phyloP scores from a whole-genome alignment of 1,139 yeast species.

The Insectozyma bohioensis region DNA sequence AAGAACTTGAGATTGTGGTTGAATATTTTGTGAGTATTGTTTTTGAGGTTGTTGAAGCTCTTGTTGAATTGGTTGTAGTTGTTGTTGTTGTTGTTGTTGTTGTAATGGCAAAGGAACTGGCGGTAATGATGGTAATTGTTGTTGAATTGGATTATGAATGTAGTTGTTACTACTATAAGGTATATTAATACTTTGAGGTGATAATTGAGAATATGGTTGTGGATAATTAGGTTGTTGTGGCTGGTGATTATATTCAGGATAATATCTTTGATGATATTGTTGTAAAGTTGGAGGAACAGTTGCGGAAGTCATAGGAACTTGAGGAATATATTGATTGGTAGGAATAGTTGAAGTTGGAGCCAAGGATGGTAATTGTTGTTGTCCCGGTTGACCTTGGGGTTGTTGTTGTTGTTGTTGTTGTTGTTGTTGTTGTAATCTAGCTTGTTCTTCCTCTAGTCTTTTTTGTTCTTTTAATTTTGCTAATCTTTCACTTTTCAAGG shows the following conservation, averaged over 20 bases:
- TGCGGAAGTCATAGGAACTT: not conserved
- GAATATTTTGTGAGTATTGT: not conserved
- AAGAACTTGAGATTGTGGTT: conserved; percentile 1
- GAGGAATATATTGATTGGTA: not conserved
- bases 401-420: conserved; percentile 6
- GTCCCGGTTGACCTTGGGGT: not conserved
- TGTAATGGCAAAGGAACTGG: conserved; percentile 6
- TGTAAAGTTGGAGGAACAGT: conserved; percentile 1
- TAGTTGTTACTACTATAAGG: too few relatives aligned
- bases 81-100: conserved; percentile 9
- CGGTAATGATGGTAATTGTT: conserved; percentile 5
- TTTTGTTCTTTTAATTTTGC: conserved; percentile 15
- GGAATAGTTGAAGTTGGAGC: too few relatives aligned
- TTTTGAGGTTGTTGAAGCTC: conserved; percentile 1
- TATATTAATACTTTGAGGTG: too few relatives aligned
- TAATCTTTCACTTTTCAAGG: conserved; percentile 28
- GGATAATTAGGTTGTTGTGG: conserved; percentile 3
- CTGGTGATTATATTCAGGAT: conserved; percentile 6
- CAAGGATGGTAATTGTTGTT: not conserved
- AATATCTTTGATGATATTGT: conserved; percentile 5
- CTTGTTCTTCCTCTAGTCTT: conserved; percentile 5
- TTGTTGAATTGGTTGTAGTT: conserved; percentile 4
- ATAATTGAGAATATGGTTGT: conserved; percentile 5
- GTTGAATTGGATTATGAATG: conserved; percentile 7
- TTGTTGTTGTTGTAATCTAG: conserved; percentile 2